phyloP scores from a whole-genome alignment of 2,329 filamentous ascomycete species.

The Amauroascus niger region DNA sequence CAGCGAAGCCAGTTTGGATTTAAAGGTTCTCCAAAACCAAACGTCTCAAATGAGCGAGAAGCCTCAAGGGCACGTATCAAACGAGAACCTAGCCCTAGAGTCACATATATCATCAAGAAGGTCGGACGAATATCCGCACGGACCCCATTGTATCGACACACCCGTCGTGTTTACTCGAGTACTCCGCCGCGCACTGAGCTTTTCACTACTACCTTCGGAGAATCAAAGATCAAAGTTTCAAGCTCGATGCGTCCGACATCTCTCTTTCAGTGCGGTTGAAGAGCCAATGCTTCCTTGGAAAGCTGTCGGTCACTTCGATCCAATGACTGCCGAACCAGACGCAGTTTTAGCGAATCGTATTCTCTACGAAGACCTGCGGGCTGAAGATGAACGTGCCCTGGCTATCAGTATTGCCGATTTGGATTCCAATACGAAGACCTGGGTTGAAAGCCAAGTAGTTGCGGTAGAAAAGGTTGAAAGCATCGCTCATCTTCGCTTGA shows the following conservation, averaged over 20 bases:
- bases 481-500: constrained; percentile 52
- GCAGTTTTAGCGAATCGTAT: constrained; percentile 35
- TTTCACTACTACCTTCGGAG: constrained; percentile 22
- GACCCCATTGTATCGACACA: background rate
- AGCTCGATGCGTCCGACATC: constrained; percentile 32
- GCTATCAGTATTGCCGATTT: constrained; percentile 31
- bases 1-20: background rate
- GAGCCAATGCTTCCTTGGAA: constrained; percentile 35
- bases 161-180: constrained; percentile 8
- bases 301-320: constrained; percentile 21
- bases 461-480: constrained; percentile 51
- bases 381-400: constrained; percentile 30
- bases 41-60: background rate
- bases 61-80: background rate
- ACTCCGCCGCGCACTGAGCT: constrained; percentile 33
- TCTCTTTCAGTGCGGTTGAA: constrained; percentile 42
- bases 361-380: constrained; percentile 32
- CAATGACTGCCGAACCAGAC: constrained; percentile 30
- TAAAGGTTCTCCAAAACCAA: background rate
- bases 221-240: constrained; percentile 20
- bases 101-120: background rate
- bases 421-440: constrained; percentile 31
- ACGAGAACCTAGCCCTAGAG: background rate
- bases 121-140: background rate
- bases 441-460: constrained; percentile 36